Base-by-base conservation (phyloP, 2,329 filamentous ascomycete species). In the Pseudogymnoascus destructans region DNA sequence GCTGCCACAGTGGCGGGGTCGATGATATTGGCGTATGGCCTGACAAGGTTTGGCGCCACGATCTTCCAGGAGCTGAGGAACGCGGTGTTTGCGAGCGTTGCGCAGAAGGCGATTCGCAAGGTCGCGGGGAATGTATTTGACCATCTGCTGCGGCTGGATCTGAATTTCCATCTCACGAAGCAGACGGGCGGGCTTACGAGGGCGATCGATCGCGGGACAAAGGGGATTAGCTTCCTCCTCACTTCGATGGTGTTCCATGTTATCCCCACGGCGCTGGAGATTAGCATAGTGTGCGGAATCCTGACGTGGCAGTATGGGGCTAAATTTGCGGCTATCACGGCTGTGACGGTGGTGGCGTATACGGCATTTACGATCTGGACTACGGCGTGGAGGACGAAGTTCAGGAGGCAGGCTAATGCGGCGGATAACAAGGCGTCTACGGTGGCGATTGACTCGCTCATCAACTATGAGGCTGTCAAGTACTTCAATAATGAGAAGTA, bases 401-500 rank as follows among this genome's bases (percentile, higher is more conserved):
- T 98, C 71, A 81, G 95, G 52, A 87, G 92, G 66, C 88, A 95
- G 71, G 90, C 93, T 36, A 98, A 98, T 70, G 89, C 90, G 5
- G 95, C 93, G 0, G 95, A 98, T 66, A 98, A 97, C 72, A 89
- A 85, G 69, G 93, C 89, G 0, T 95, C 92, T 0, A 97, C 92
- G 0, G 89, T 97, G 6, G 92, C 92, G 0, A 91, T 97, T 1
- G 93, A 98, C 73, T 95, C 91, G 0, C 75, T 98, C 56, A 95
- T 98, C 76, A 98, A 98, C 74, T 98, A 96, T 68, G 93, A 98
- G 72, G 92, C 95, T 11, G 93, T 98, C 69, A 98, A 98, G 73
- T 95, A 97, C 74, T 98, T 97, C 75, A 98, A 98, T 75, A 98
- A 98, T 68, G 95, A 98, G 69, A 89, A 87, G 64, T 97, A 90